Percentiles rank a stretch among this genome's conserved stretches.
Evolutionary conservation across 2,329 filamentous ascomycete genomes (phyloP).

Genomic region (Colletotrichum euphorbiae): DNA sequence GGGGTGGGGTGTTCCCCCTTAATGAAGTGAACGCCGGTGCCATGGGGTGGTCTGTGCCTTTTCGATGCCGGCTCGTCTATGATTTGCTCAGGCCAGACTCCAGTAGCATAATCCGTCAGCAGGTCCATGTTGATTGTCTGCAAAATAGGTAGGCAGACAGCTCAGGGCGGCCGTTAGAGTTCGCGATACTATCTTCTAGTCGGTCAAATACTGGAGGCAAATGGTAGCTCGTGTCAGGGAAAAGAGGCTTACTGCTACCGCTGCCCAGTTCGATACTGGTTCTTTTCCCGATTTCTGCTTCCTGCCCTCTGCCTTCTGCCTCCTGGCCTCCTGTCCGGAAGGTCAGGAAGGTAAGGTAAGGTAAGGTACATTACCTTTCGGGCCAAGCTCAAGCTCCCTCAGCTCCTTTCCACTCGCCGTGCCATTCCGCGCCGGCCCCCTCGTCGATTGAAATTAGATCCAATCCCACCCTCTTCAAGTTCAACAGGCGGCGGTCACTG

Average conservation of each 20-base stretch:
- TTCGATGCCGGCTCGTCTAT: conserved; percentile 10
- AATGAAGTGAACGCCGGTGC: conserved; percentile 24
- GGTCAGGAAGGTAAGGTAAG: not conserved
- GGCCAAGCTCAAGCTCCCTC: conserved; percentile 8
- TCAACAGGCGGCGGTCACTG: not conserved
- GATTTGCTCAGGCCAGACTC: conserved; percentile 14
- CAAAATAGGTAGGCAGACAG: not conserved
- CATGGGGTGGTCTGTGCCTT: conserved; percentile 29
- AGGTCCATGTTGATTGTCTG: too few species aligned
- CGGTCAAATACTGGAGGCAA: not conserved
- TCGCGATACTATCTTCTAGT: conserved; percentile 2
- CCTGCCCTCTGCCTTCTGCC: too few species aligned
- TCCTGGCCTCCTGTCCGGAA: not conserved
- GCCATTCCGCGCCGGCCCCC: conserved; percentile 29
- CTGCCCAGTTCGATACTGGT: too few species aligned
- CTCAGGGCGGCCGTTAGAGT: conserved; percentile 11
- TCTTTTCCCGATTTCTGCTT: too few species aligned
- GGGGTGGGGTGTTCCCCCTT: conserved; percentile 16
- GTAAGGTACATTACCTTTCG: not conserved
- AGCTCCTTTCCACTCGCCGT: conserved; percentile 19
- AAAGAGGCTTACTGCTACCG: too few species aligned
- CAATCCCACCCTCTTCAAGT: conserved; percentile 15
- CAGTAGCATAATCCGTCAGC: not conserved
- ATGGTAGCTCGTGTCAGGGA: too few species aligned
- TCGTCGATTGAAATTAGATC: conserved; percentile 37